These are phyloP conservation scores for Magnolia kwangsiensis DNA, from an alignment of 164 flowering plant species.

Conservation along the genomic window DNA sequence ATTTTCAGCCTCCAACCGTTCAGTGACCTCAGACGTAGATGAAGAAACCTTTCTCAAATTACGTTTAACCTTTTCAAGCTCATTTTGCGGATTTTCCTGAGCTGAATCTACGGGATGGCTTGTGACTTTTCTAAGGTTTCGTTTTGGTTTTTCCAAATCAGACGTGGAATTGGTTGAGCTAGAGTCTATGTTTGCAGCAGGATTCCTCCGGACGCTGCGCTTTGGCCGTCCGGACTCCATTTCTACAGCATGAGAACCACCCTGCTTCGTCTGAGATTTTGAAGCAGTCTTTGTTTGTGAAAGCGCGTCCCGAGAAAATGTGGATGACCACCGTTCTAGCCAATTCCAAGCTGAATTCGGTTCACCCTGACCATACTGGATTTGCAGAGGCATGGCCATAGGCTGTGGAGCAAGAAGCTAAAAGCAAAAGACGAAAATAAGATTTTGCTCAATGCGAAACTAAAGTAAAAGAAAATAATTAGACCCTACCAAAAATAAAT, in stretches of 20 bases:
- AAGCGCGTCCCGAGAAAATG: constrained; percentile 53
- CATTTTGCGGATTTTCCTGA: constrained; percentile 57
- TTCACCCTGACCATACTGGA: constrained; percentile 55
- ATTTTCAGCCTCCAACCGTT: constrained; percentile 34
- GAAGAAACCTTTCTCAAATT: constrained; percentile 61
- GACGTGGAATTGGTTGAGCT: constrained; percentile 30
- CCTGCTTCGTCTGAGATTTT: constrained; percentile 41
- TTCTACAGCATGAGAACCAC: constrained; percentile 24
- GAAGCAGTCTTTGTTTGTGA: constrained; percentile 31
- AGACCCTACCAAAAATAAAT: neutral
- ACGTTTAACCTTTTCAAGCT: constrained; percentile 70
- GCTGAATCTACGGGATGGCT: constrained; percentile 38
- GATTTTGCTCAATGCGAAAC: constrained; percentile 2
- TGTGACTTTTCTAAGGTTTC: constrained; percentile 42
- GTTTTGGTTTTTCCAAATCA: constrained; percentile 59
- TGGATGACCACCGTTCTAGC: constrained; percentile 81
- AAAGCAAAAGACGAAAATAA: constrained; percentile 15
- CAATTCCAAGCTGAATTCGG: constrained; percentile 68
- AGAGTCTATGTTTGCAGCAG: constrained; percentile 42
- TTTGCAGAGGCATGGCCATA: constrained; percentile 47
- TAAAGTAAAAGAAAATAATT: neutral
- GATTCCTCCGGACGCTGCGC: constrained; percentile 42
- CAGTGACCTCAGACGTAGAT: constrained; percentile 34
- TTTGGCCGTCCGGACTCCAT: constrained; percentile 39
- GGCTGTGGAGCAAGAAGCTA: constrained; percentile 72